Evolutionary conservation across 495 filamentous ascomycete genomes (phyloP).

Genomic region (Podospora comata): DNA sequence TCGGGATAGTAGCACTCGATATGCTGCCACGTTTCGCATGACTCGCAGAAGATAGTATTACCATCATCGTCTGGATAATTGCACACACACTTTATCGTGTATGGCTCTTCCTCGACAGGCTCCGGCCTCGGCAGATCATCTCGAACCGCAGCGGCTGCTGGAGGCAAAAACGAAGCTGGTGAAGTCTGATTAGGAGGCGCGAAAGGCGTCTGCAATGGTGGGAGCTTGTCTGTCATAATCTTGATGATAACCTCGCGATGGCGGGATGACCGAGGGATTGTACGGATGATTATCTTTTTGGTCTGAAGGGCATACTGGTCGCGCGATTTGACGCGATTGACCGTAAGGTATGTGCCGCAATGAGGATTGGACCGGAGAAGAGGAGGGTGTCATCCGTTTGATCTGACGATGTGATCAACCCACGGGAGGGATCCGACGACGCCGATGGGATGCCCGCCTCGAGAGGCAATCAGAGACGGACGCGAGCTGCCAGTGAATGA

Average conservation of each 20-base stretch:
- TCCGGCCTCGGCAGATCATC: conserved; percentile 54
- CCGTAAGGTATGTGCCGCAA: conserved; percentile 18
- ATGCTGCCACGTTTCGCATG: conserved; percentile 97
- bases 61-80: conserved; percentile 90
- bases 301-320: conserved; percentile 59
- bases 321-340: conserved; percentile 40
- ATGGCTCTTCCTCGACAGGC: conserved; percentile 76
- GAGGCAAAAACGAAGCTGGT: conserved; percentile 42
- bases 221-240: conserved; percentile 94
- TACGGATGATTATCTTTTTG: conserved; percentile 45
- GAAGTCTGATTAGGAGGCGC: conserved; percentile 49
- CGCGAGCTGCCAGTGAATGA: neutral
- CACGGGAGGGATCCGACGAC: neutral
- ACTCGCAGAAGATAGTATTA: conserved; percentile 93
- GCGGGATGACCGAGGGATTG: conserved; percentile 43
- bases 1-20: conserved; percentile 89
- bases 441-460: neutral
- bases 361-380: conserved; percentile 20
- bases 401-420: conserved; percentile 1
- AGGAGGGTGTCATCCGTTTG: conserved; percentile 31
- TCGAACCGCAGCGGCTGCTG: conserved; percentile 49
- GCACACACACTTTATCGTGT: conserved; percentile 98
- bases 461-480: neutral
- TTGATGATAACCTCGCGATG: conserved; percentile 57
- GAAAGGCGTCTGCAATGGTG: conserved; percentile 57